Evolutionary conservation across 2,329 filamentous ascomycete species (phyloP), one percentile per base, ranked within the genome.

Genomic region (Celoporthe dispersa): DNA sequence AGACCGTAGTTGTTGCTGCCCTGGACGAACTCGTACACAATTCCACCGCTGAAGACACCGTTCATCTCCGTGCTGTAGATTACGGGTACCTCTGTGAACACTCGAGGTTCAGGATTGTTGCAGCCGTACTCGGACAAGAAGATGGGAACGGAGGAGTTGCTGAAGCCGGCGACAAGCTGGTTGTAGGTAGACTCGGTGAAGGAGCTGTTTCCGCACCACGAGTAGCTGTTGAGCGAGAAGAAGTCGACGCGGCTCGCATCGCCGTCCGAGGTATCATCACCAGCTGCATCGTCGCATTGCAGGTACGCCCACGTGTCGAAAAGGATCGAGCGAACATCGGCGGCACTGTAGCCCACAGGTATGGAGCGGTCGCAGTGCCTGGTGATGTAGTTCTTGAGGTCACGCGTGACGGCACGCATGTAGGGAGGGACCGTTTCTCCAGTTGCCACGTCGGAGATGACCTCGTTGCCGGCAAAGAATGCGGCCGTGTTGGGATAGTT

Each of bases 61-160:
- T 81, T 90, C 91, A 95, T 94, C 73, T 93, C 75, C 53, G 84
- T 76, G 69, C 91, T 86, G 80, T 95, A 95, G 74, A 96, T 89
- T 72, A 90, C 84, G 68, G 83, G 84, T 16, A 94, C 90, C 81
- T 96, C 93, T 74, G 91, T 91, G 82, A 94, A 96, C 75, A 89
- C 81, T 74, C 93, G 91, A 19, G 91, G 90, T n/a, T 82, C 78
- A 19, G 89, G 88, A 51, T 85, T 83, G 83, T 94, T 95, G 87
- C 93, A 95, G 71, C 93, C 93, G 75, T 86, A 91, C 78, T 96
- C 93, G 73, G 91, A 93, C 84, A 93, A 94, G 85, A 95, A 95
- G 75, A 94, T 85, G 41, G 92, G 92, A 51, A 94, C 86, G 22
- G 90, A 87, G 53, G 86, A 87, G 73, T 84, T 84, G 75, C 84